Conservation (phyloP, 2,329 filamentous ascomycete species). For the Aschersonia sp. region DNA sequence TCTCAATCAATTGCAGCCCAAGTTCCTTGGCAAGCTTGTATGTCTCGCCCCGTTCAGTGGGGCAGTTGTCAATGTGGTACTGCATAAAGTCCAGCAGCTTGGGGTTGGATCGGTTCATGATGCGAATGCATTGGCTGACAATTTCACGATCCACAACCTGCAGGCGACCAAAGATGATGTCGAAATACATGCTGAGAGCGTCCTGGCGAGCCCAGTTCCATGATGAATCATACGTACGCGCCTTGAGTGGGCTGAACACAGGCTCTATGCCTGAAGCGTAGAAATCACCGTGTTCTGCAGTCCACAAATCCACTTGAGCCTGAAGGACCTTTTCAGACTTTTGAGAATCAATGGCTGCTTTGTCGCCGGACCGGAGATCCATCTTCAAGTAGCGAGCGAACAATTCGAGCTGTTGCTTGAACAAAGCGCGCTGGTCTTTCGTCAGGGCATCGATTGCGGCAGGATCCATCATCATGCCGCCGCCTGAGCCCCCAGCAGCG, state of each 20-base stretch:
- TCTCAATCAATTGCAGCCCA: constrained; percentile 84
- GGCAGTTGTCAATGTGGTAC: constrained; percentile 98
- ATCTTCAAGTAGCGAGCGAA: constrained; percentile 94
- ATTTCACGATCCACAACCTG: constrained; percentile 93
- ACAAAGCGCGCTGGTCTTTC: constrained; percentile 87
- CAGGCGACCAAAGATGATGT: constrained; percentile 93
- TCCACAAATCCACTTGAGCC: constrained; percentile 88
- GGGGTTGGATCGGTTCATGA: constrained; percentile 98
- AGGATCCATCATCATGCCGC: constrained; percentile 99
- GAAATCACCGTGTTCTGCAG: constrained; percentile 87
- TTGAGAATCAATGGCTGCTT: constrained; percentile 72
- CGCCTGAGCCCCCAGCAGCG: constrained; percentile 51
- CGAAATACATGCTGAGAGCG: constrained; percentile 95
- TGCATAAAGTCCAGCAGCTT: constrained; percentile 97
- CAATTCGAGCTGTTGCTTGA: constrained; percentile 96
- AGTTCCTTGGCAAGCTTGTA: constrained; percentile 96
- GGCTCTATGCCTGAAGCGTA: constrained; percentile 92
- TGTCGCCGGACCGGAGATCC: constrained; percentile 92
- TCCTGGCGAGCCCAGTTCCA: constrained; percentile 99
- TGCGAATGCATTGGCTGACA: constrained; percentile 93
- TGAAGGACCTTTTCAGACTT: constrained; percentile 80
- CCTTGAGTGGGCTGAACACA: constrained; percentile 84
- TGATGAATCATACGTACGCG: constrained; percentile 90
- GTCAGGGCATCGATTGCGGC: constrained; percentile 92
- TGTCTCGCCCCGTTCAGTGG: constrained; percentile 89